A percentile compares a stretch with the other conserved stretches of the same genome.
Evolutionary conservation across 2,329 filamentous ascomycete species (phyloP).

Genomic region (Dothidotthia symphoricarpi): DNA sequence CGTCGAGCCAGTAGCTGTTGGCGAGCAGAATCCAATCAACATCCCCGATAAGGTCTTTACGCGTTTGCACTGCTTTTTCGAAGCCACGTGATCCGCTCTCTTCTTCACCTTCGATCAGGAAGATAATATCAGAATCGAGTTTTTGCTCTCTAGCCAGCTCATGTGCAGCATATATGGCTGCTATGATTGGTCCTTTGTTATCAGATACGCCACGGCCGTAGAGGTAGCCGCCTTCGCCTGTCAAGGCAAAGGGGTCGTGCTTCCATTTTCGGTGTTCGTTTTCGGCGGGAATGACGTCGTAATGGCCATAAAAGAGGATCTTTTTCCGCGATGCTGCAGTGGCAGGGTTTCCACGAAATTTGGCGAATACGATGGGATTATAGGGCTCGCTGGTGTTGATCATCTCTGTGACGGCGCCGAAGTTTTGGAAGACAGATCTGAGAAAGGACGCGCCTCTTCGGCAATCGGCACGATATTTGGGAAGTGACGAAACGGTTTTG

Average conservation of each 20-base stretch:
- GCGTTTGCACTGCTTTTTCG: constrained; percentile 72
- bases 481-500: constrained; percentile 84
- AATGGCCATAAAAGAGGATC: constrained; percentile 95
- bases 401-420: constrained; percentile 80
- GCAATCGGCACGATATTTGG: constrained; percentile 87
- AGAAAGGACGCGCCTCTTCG: constrained; percentile 88
- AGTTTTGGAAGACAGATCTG: constrained; percentile 83
- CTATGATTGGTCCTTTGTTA: constrained; percentile 95
- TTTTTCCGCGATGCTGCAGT: constrained; percentile 70
- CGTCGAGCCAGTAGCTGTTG: constrained; percentile 98
- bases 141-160: constrained; percentile 82
- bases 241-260: constrained; percentile 83
- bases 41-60: constrained; percentile 81
- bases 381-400: constrained; percentile 74
- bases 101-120: constrained; percentile 95
- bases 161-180: constrained; percentile 88
- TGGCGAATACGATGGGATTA: constrained; percentile 91
- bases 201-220: constrained; percentile 97
- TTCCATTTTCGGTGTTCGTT: constrained; percentile 79
- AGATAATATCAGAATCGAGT: constrained; percentile 83
- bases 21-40: constrained; percentile 94
- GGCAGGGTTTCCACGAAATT: constrained; percentile 74
- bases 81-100: constrained; percentile 93
- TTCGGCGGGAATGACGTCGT: constrained; percentile 92
- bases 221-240: constrained; percentile 84